Percentiles rank a stretch among this genome's conserved stretches.
Conservation (phyloP, 345 rosid species). For the Corchorus capsularis region DNA sequence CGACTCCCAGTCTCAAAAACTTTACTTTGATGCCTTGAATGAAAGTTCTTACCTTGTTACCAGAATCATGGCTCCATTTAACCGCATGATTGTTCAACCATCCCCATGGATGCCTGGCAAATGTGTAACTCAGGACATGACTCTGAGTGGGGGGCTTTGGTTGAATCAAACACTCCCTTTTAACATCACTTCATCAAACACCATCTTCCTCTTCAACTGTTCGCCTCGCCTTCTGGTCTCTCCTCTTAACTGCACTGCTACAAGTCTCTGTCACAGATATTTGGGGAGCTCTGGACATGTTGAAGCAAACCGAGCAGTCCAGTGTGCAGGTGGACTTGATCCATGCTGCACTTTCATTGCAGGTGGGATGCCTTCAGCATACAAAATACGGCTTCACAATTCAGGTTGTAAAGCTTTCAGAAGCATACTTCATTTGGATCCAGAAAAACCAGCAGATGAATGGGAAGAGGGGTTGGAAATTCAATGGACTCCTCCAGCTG, state of each 20-base stretch:
- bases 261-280: constrained; percentile 62
- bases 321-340: constrained; percentile 41
- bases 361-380: constrained; percentile 71
- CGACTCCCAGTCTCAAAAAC: constrained; percentile 39
- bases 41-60: constrained; percentile 57
- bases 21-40: constrained; percentile 50
- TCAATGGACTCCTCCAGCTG: constrained; percentile 56
- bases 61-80: constrained; percentile 36
- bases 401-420: constrained; percentile 65
- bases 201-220: constrained; percentile 59
- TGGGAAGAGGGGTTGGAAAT: constrained; percentile 69
- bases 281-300: constrained; percentile 49
- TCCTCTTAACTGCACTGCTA: constrained; percentile 59
- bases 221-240: constrained; percentile 61
- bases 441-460: constrained; percentile 34
- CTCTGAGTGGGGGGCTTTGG: constrained; percentile 49
- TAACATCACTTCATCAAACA: constrained; percentile 60
- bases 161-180: constrained; percentile 63
- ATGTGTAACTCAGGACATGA: constrained; percentile 51
- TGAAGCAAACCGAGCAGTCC: constrained; percentile 32
- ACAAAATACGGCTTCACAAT: constrained; percentile 59
- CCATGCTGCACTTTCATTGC: constrained; percentile 61
- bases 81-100: constrained; percentile 54
- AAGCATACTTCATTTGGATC: constrained; percentile 54
- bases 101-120: constrained; percentile 41